These are phyloP conservation scores for Blastocystis sp. DNA, from an alignment of 352 stramenopile genomes.

Conservation along the genomic window DNA sequence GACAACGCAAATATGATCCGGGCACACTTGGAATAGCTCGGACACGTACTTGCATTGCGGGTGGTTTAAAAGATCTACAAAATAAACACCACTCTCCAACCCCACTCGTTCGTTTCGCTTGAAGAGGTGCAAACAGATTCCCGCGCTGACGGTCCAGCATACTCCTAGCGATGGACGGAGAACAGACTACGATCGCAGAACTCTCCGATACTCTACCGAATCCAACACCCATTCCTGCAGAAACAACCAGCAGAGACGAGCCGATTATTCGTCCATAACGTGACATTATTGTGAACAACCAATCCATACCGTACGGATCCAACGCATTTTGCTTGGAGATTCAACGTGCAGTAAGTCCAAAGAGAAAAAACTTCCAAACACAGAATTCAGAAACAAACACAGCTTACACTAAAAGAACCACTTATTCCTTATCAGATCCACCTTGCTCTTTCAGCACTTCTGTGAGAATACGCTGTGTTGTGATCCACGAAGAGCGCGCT, in stretches of 20 bases:
- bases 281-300: too few species aligned
- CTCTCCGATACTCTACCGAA: not conserved
- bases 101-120: not conserved
- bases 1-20: not conserved
- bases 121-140: not conserved
- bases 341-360: too few species aligned
- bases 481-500: not conserved
- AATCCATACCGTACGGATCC: too few species aligned
- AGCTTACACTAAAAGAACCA: too few species aligned
- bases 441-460: not conserved
- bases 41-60: constrained; percentile 42
- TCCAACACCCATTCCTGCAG: not conserved
- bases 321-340: too few species aligned
- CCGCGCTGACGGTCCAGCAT: not conserved
- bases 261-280: not conserved
- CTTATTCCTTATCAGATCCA: not conserved
- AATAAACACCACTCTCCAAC: not conserved
- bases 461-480: not conserved
- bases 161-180: not conserved
- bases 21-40: not conserved
- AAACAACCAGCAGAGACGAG: not conserved
- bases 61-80: not conserved
- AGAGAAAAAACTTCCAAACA: too few species aligned
- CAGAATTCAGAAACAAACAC: too few species aligned
- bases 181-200: not conserved